A percentile compares a stretch with the other conserved stretches of the same genome.
These are phyloP conservation scores for Yamadazyma endophytica DNA, from an alignment of 805 yeast species.

Conservation along the genomic window DNA sequence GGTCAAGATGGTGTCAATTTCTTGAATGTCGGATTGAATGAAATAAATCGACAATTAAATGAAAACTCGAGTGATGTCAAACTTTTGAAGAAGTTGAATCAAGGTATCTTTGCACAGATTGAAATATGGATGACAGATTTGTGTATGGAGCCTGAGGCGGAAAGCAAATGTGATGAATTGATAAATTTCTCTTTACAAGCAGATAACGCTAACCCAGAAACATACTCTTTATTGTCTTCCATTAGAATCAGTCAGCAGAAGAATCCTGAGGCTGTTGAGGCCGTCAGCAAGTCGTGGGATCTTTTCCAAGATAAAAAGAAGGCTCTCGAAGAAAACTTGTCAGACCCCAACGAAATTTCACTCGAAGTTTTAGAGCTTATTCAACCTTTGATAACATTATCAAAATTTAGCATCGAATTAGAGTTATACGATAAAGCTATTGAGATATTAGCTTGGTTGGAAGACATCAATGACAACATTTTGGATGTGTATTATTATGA, in stretches of 20 bases:
- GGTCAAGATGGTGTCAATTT: conserved; percentile 67
- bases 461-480: conserved; percentile 80
- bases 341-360: conserved; percentile 41
- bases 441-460: conserved; percentile 59
- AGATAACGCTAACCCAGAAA: conserved; percentile 66
- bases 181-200: conserved; percentile 61
- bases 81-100: conserved; percentile 51
- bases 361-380: conserved; percentile 60
- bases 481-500: conserved; percentile 80
- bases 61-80: conserved; percentile 19
- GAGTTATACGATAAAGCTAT: conserved; percentile 65
- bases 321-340: conserved; percentile 15
- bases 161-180: conserved; percentile 67
- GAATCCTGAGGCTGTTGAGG: conserved; percentile 65
- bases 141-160: conserved; percentile 92
- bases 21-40: conserved; percentile 58
- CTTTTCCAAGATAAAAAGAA: conserved; percentile 52
- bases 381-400: conserved; percentile 68
- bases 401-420: conserved; percentile 75
- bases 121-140: conserved; percentile 98
- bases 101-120: conserved; percentile 78
- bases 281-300: conserved; percentile 68
- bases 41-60: conserved; percentile 16
- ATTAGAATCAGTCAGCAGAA: conserved; percentile 85
- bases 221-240: conserved; percentile 78